Percentiles rank a stretch among this genome's conserved stretches.
These are phyloP conservation scores for Kwoniella shivajii DNA, from an alignment of 1,284 basidiomycete genomes.

Conservation along the genomic window DNA sequence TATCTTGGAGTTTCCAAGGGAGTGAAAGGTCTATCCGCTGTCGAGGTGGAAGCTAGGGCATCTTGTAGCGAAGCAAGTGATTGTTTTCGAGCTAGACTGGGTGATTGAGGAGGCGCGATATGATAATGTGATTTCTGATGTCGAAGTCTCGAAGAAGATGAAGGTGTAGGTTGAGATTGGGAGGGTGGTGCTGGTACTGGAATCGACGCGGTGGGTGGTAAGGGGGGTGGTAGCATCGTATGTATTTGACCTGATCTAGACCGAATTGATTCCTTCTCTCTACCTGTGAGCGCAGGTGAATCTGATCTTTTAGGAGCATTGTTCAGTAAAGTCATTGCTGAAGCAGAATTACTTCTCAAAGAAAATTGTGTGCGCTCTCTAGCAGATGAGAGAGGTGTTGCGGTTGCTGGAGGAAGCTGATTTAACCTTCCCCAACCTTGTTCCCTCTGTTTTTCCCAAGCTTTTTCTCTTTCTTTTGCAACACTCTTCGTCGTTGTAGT, in stretches of 20 bases:
- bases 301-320: background rate
- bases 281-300: slow-evolving; percentile 10
- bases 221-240: slow-evolving; percentile 15
- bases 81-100: slow-evolving; percentile 42
- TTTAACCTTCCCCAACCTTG: slow-evolving; percentile 32
- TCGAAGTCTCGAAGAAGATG: slow-evolving; percentile 35
- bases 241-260: slow-evolving; percentile 21
- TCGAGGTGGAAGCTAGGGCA: slow-evolving; percentile 11
- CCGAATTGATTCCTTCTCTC: slow-evolving; percentile 23
- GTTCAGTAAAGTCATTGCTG: slow-evolving; percentile 9
- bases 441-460: slow-evolving; percentile 35
- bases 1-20: slow-evolving; percentile 12
- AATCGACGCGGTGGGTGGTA: slow-evolving; percentile 19
- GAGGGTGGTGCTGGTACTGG: slow-evolving; percentile 15
- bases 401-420: slow-evolving; percentile 7
- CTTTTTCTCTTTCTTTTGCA: slow-evolving; percentile 19
- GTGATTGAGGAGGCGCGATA: slow-evolving; percentile 31
- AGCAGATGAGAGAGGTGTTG: background rate
- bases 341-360: slow-evolving; percentile 32
- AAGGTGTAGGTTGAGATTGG: slow-evolving; percentile 20
- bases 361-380: slow-evolving; percentile 19
- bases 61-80: slow-evolving; percentile 46
- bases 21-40: background rate
- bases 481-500: slow-evolving; percentile 10
- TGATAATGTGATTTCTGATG: slow-evolving; percentile 50